Base-by-base conservation (phyloP, 306 rosid genomes). In the Arachis hypogaea region DNA sequence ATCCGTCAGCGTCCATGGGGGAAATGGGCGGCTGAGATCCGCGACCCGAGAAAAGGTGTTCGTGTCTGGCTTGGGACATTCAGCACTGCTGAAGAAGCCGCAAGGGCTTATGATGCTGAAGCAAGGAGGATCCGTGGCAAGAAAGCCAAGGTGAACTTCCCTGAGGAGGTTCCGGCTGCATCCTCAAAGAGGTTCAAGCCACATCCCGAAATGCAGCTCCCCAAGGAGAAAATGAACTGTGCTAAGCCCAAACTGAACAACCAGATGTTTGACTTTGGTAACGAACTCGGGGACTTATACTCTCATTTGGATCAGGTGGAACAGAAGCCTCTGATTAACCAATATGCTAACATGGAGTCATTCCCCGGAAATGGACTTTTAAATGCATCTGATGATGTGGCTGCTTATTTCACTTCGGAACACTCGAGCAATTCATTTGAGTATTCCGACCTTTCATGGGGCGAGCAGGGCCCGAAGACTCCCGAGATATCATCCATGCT, bases 1-100 rank as follows among this genome's bases (percentile, higher is more conserved):
- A 89, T 94, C 78, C 91, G 98, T 11, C 98, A 94, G 76, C 97
- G 98, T 36, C 97, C 98, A 38, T 94, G 98, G 98, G 98, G 98
- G 11, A 94, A 94, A 80, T 94, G 99, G 99, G 99, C 99, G 16
- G 99, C 99, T 22, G 99, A 94, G 86, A 94, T 91, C 70, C 89
- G 99, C 0, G 99, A 94, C 76, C 99, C 99, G 5, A 85, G 92
- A 82, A 94, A 94, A 85, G 99, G 99, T 18, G 96, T 92, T 41
- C 93, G 99, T 22, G 99, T 94, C 12, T 94, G 99, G 99, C 97
- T 94, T 4, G 99, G 99, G 77, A 94, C 98, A 18, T 94, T 89
- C 92, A 91, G 84, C 78, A 94, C 98, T 59, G 98, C 98, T 18
- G 98, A 94, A 77, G 97, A 94, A 83, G 99, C 99, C 63, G 99